Base-by-base conservation (phyloP, 495 filamentous ascomycete genomes). In the Aspergillus bridgeri region DNA sequence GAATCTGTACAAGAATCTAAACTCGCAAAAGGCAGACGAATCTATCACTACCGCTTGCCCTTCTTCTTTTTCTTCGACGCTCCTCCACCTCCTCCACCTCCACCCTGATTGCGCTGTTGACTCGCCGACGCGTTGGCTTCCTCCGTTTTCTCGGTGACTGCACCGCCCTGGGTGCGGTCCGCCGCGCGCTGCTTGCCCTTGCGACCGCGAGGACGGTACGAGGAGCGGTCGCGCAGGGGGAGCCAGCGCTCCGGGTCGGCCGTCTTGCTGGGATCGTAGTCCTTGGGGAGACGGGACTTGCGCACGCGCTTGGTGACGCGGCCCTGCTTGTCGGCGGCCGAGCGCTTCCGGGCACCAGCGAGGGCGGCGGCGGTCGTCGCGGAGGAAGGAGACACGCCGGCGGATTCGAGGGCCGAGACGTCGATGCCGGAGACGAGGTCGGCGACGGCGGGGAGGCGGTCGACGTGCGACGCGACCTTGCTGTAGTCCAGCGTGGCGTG, bases 231-330 rank as follows among this genome's bases (percentile, higher is more conserved):
- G 49, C 86, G 82, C 56, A 98, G 75, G 21, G 94, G 93, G 57
- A 98, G 72, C 94, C 94, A 99, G 49, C 94, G 76, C 73, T 99
- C 95, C 1, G 89, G 87, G 65, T 98, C 94, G 6, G 89, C 78
- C 46, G 82, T 83, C 79, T 91, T 96, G 63, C 75, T 81, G 38
- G 80, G 71, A 58, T 86, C 90, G 63, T 86, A 92, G 65, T 90
- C 83, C 74, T 92, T 92, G 19, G 92, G 91, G 51, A 96, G 76
- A 44, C 81, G 74, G 7, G 78, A 82, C 65, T 88, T 87, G 48
- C 86, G 80, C 53, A 85, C 76, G 57, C 86, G 86, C 65, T 89
- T 91, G 65, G 82, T 83, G 3, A 71, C 72, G 24, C 73, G 70
- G 6, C 64, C 61, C 6, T 75, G 74, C 38, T 79, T 78, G n/a